Conservation (phyloP, 495 filamentous ascomycete species). For the Echria macrotheca region DNA sequence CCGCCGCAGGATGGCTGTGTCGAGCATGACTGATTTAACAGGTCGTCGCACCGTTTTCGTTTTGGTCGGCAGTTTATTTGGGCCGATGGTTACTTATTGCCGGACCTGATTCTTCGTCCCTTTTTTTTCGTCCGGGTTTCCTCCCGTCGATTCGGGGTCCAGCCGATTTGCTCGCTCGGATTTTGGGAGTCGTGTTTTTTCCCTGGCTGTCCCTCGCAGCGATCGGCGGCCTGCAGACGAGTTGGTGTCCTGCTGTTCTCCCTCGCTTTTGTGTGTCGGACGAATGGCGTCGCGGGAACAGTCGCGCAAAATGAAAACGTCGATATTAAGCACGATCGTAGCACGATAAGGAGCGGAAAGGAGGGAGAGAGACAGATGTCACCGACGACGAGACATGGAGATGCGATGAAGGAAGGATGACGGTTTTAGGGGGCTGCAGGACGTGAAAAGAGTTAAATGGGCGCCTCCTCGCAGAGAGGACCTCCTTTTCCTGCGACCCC, state of each 20-base stretch:
- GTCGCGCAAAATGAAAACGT: neutral
- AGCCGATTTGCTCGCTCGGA: neutral
- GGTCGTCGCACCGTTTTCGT: neutral
- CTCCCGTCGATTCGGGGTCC: neutral
- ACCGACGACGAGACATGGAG: no score
- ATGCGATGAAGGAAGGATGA: no score
- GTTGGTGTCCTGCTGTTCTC: neutral
- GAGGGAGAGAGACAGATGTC: neutral
- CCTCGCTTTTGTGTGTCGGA: neutral
- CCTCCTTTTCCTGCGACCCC: conserved; percentile 3
- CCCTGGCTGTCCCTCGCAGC: neutral
- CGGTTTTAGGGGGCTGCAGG: neutral
- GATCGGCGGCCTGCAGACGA: conserved; percentile 10
- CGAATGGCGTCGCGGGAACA: neutral
- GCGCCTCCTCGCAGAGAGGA: conserved; percentile 4
- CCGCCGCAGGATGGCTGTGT: conserved; percentile 9
- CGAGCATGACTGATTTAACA: neutral
- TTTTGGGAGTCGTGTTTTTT: neutral
- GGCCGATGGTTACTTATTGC: no score
- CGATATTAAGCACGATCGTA: neutral
- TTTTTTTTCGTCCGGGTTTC: neutral
- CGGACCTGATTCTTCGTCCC: neutral
- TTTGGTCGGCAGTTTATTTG: neutral
- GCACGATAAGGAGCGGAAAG: neutral
- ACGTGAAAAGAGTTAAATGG: conserved; percentile 1